Evolutionary conservation across 352 stramenopile genomes (phyloP), one percentile per base, ranked within the genome.

Genomic region (Globisporangium okanoganense): DNA sequence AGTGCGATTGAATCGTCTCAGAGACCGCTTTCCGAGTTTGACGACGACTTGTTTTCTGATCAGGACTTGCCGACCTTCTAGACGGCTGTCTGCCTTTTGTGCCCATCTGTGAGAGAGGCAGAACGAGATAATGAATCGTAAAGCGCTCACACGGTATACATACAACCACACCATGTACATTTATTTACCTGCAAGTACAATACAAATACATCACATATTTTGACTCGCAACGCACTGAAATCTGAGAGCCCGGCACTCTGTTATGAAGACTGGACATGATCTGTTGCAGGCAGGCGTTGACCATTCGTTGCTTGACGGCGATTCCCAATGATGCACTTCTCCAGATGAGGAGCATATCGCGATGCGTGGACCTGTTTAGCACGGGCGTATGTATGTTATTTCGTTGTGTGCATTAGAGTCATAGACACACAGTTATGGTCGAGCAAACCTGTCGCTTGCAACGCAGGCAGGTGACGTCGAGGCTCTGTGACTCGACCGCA

Each of bases 301-400:
- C 36, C 48, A 44, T 52, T 59, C 25, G 55, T n/a, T 35, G 55
- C 31, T 47, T 88, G 75, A 10, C 82, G 72, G 48, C 82, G 59
- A 16, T 56, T 81, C 13, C 82, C 79, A 7, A 69, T 79, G 62
- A 88, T 78, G 62, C 82, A 92, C 53, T 92, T 92, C 48, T 90
- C 82, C 12, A 92, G 60, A 61, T 92, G 82, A 20, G 79, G 73
- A 13, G 78, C 85, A 56, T 90, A 92, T 25, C 82, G 62, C 12
- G 82, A 87, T 25, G 82, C 82, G 47, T 92, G 78, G 22, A 91
- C 68, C 71, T 88, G n/a, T 9, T n/a, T 25, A 5, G 16, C 14
- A 38, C 16, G 6, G 12, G 27, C 29, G 29, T 33, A 33, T 33
- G 29, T 33, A 3, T 7, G 8, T 41, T 9, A 41, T 16, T 41